Conservation (phyloP, 202 grass and related monocot species). For the Carex arenaria region DNA sequence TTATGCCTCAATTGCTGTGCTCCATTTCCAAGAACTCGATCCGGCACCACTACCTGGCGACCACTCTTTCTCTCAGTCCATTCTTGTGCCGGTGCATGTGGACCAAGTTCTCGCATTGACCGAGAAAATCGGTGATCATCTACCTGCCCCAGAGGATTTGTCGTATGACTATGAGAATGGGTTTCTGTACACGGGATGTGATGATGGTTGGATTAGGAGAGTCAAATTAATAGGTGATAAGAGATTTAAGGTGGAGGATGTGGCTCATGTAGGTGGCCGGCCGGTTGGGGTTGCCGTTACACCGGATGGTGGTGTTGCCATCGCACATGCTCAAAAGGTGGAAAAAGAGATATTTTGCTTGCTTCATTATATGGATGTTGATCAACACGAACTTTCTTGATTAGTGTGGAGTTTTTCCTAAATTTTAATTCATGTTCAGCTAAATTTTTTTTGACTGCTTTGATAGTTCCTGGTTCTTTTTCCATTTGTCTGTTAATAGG, state of each 20-base stretch:
- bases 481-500: neutral
- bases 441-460: neutral
- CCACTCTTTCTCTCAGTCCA: conserved; percentile 12
- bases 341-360: neutral
- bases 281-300: conserved; percentile 49
- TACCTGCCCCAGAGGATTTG: conserved; percentile 6
- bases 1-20: neutral
- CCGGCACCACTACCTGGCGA: neutral
- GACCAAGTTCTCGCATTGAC: conserved; percentile 9
- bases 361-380: neutral
- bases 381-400: neutral
- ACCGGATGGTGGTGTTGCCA: conserved; percentile 37
- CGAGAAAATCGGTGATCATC: neutral
- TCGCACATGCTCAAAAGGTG: conserved; percentile 53
- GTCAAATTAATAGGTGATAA: conserved; percentile 31
- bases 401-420: neutral
- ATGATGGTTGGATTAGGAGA: conserved; percentile 64
- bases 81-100: neutral
- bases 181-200: conserved; percentile 59
- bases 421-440: neutral
- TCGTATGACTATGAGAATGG: conserved; percentile 19
- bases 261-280: conserved; percentile 45
- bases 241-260: conserved; percentile 42
- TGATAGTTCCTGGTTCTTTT: neutral
- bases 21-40: neutral